Conservation (phyloP, 495 filamentous ascomycete species). For the Achaetomiella virescens region DNA sequence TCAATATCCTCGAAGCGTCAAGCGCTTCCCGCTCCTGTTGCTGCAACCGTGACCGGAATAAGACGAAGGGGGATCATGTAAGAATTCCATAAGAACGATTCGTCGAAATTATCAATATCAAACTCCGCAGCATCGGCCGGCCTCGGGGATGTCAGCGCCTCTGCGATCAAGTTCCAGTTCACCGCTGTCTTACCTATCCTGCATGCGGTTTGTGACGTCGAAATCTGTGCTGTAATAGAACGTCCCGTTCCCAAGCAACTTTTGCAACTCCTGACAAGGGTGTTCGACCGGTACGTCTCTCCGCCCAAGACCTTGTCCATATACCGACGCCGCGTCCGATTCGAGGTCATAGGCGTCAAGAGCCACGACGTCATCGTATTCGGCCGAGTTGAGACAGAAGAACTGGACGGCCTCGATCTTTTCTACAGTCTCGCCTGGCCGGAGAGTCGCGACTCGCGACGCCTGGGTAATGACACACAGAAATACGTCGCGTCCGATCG, state of each 20-base stretch:
- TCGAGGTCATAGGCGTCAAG: constrained; percentile 46
- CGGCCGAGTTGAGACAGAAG: constrained; percentile 77
- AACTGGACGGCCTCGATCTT: constrained; percentile 85
- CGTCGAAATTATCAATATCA: constrained; percentile 77
- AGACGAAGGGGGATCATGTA: constrained; percentile 95
- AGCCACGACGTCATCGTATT: constrained; percentile 72
- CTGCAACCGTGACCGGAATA: constrained; percentile 75
- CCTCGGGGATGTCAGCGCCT: constrained; percentile 26
- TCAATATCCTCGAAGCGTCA: constrained; percentile 80
- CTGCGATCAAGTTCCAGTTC: background rate
- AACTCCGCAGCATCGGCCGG: constrained; percentile 55
- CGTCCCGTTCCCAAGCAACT: constrained; percentile 86
- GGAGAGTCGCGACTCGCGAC: constrained; percentile 68
- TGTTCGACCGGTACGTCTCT: constrained; percentile 69
- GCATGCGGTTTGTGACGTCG: constrained; percentile 87
- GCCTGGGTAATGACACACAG: constrained; percentile 82
- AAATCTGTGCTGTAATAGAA: constrained; percentile 99
- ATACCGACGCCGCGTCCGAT: constrained; percentile 43
- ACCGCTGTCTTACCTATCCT: constrained; percentile 65
- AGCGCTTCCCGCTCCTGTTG: constrained; percentile 64
- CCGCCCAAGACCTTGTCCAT: constrained; percentile 53
- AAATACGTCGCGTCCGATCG: constrained; percentile 79
- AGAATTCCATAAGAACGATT: constrained; percentile 91
- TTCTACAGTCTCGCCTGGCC: constrained; percentile 82
- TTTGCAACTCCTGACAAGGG: constrained; percentile 82